Evolutionary conservation across 441 rosid species (phyloP), one percentile per base, ranked within the genome.

Genomic region (Populus tomentosa): DNA sequence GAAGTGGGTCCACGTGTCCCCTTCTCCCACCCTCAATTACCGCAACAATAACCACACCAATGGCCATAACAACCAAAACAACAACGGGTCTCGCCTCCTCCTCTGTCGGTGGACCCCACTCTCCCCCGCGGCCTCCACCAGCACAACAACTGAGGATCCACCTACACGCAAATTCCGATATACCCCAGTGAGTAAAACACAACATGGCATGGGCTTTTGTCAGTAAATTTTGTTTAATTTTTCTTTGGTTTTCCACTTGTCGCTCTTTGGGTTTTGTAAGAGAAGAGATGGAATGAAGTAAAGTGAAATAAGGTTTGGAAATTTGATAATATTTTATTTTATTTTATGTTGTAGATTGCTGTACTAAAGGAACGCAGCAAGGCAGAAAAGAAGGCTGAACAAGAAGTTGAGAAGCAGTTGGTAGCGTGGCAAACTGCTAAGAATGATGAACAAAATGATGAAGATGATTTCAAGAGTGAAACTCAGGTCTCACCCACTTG

Each of bases 1-100:
- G 90, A 90, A 90, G 84, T 95, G 99, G 99, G 88, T 95, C 89
- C 95, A 94, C 79, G 93, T 95, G 71, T 85, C 97, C 2, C 92
- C 88, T 67, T 88, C 91, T 59, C 78, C 98, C 10, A 3, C 71
- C 59, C 24, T 71, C 40, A 81, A 86, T 75, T 81, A 72, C 82
- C 71, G 46, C 69, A 40, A 66, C 18, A 81, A 87, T 73, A 82
- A 72, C 82, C 71, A 38, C 67, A 42, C 74, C 13, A 71, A 78
- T 70, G 71, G 73, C 79, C 79, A 61, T 71, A 10, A 18, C 70
- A 67, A 83, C 28, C 30, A 28, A 28, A 72, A 70, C 67, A 71
- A 70, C 63, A 73, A 74, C 40, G 83, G 24, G 35, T 88, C 97
- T 70, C 94, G 90, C 81, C 89, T 95, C 81, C 33, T 90, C 79